Conservation (phyloP, 1,284 basidiomycete species). For the Apiotrichum brassicae region DNA sequence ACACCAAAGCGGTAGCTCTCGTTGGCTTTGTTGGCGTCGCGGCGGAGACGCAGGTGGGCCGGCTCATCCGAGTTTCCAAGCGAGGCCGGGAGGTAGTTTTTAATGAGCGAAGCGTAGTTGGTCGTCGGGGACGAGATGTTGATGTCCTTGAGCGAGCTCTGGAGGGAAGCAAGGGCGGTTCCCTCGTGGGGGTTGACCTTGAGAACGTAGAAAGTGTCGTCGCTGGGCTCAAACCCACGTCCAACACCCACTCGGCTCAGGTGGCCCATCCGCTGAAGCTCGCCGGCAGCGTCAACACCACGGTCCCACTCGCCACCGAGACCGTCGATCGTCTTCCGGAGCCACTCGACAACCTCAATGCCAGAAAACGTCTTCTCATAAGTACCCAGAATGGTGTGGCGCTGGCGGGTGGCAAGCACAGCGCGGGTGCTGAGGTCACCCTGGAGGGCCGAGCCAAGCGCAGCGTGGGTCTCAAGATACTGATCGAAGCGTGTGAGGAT, state of each 20-base stretch:
- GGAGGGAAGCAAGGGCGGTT: constrained; percentile 19
- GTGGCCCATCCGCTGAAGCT: constrained; percentile 66
- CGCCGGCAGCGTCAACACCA: constrained; percentile 69
- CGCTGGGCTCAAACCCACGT: constrained; percentile 40
- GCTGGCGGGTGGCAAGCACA: constrained; percentile 59
- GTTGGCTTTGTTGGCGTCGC: constrained; percentile 72
- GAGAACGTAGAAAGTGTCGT: constrained; percentile 42
- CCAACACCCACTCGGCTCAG: constrained; percentile 62
- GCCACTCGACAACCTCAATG: constrained; percentile 70
- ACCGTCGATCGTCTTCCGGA: constrained; percentile 61
- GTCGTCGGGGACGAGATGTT: constrained; percentile 6
- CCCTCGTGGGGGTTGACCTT: constrained; percentile 22
- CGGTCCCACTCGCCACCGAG: constrained; percentile 66
- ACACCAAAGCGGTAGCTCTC: constrained; percentile 66
- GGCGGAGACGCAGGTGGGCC: constrained; percentile 60
- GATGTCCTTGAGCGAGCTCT: constrained; percentile 6
- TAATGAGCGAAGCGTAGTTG: constrained; percentile 20
- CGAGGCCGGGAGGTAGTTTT: constrained; percentile 33
- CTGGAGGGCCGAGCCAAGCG: constrained; percentile 28
- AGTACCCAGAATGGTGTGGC: constrained; percentile 74
- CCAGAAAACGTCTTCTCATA: constrained; percentile 78
- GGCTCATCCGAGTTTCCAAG: constrained; percentile 53
- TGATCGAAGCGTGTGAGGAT: constrained; percentile 55
- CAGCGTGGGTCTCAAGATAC: constrained; percentile 36
- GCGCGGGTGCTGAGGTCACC: constrained; percentile 45